Conservation (phyloP, 768 basidiomycete genomes). For the Fomitopsis serialis region DNA sequence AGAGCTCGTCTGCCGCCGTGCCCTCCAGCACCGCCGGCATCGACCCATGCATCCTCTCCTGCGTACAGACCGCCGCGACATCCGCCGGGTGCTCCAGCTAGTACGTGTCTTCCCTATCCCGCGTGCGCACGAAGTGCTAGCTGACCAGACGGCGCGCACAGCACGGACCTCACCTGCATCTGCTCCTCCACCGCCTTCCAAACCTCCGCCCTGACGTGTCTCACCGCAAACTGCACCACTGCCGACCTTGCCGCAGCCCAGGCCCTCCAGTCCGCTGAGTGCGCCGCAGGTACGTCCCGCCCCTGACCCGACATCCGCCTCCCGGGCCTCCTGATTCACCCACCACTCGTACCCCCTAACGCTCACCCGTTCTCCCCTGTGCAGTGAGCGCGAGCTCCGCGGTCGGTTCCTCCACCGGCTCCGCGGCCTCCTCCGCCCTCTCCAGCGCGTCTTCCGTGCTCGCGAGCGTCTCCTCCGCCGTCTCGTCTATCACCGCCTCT, state of each 20-base stretch:
- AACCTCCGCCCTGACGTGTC: conserved; percentile 24
- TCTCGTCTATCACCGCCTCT: not conserved
- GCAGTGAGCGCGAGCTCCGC: conserved; percentile 6
- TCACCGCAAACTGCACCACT: conserved; percentile 27
- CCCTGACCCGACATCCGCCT: not conserved
- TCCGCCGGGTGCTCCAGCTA: not conserved
- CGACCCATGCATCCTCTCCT: conserved; percentile 4
- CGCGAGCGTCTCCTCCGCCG: conserved; percentile 4
- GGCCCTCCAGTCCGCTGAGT: conserved; percentile 27
- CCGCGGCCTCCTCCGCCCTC: not conserved
- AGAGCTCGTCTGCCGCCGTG: not conserved
- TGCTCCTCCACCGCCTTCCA: conserved; percentile 37
- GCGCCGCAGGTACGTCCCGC: conserved; percentile 21
- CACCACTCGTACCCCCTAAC: not conserved
- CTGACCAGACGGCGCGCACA: not conserved
- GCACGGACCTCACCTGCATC: conserved; percentile 24
- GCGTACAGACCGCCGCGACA: not conserved
- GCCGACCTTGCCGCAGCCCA: conserved; percentile 26
- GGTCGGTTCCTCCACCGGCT: not conserved
- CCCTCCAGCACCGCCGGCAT: conserved; percentile 5
- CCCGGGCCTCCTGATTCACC: not conserved
- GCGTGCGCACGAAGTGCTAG: not conserved
- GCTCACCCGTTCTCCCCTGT: not conserved
- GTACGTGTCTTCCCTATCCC: not conserved
- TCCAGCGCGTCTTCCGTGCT: conserved; percentile 2